Base-by-base conservation (phyloP, 371 early-diverging fungal genomes). In the Thermomucor indicae-seudaticae region DNA sequence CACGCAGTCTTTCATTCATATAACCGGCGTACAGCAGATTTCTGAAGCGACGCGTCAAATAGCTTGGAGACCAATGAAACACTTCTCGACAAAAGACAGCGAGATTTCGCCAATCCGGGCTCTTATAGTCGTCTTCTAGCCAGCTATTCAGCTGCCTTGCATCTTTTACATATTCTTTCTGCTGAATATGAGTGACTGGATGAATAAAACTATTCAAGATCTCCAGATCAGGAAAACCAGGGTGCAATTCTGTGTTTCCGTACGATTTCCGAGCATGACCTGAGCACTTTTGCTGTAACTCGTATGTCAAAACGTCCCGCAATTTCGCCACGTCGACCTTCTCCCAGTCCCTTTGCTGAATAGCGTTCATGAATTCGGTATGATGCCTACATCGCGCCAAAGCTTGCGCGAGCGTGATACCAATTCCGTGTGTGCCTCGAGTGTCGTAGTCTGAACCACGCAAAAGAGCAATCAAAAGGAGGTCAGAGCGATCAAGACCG, bases 381-480 rank as follows among this genome's bases (percentile, higher is more conserved):
- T 63, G 67, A 14, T 51, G 50, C 19, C 53, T 60, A 22, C 51
- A 47, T 49, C 55, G 41, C 1, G 70, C 64, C 4, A 74, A 24
- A 0, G 58, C 68, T 22, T 62, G 57, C 1, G 70, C 68, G 0
- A 57, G 23, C 0, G 49, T 25, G 6, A 64, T 64, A 4, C 74
- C 74, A 2, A 74, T 53, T 0, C 62, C 55, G 2, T 23, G 29
- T 3, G 51, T 58, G 2, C 74, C 74, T 10, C 50, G 32, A 2
- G 61, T 37, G 24, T 58, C 49, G 37, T 74, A 74, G 31, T 70
- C 70, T n/a, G 52, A 57, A 8, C 74, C 74, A 14, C 58, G 45
- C 6, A 74, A 29, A 4, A 74, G 39, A 6, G 60, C 74, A 3
- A 74, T 65, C n/a, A 74, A 32, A 2, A 74, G 67, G 29, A 74